Conservation (phyloP, 148 eudicot genomes). For the Hydrangea macrophylla region DNA sequence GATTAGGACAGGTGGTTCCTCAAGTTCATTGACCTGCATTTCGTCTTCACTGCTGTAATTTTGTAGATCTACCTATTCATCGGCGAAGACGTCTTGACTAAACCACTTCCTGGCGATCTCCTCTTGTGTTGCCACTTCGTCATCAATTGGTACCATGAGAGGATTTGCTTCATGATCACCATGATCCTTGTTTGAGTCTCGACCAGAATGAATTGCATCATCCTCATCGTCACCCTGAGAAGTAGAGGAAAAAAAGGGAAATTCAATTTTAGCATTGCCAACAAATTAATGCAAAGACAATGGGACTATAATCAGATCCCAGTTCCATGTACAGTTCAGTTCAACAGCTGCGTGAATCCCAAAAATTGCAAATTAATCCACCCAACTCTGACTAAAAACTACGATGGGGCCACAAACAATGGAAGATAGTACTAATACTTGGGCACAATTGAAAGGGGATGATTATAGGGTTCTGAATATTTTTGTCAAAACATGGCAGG, state of each 20-base stretch:
- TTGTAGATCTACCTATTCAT: constrained; percentile 43
- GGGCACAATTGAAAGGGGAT: background rate
- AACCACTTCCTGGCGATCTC: constrained; percentile 69
- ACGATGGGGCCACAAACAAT: background rate
- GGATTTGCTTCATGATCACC: constrained; percentile 69
- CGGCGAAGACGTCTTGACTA: constrained; percentile 70
- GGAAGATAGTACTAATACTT: background rate
- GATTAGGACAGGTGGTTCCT: constrained; percentile 19
- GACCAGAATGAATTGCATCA: constrained; percentile 32
- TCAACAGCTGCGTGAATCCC: background rate
- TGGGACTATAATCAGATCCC: background rate
- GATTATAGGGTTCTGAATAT: too few species aligned
- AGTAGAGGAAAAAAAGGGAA: background rate
- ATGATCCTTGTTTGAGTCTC: constrained; percentile 72
- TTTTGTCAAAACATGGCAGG: background rate
- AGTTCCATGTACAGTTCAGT: background rate
- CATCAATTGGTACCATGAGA: constrained; percentile 59
- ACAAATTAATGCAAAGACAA: background rate
- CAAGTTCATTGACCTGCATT: constrained; percentile 40
- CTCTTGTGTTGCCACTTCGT: constrained; percentile 59
- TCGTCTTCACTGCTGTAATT: constrained; percentile 64
- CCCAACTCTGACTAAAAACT: background rate
- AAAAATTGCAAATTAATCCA: background rate
- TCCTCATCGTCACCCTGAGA: constrained; percentile 44
- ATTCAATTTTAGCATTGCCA: too few species aligned